Base-by-base conservation (phyloP, 2,329 filamentous ascomycete species). In the Aspergillus flavus region DNA sequence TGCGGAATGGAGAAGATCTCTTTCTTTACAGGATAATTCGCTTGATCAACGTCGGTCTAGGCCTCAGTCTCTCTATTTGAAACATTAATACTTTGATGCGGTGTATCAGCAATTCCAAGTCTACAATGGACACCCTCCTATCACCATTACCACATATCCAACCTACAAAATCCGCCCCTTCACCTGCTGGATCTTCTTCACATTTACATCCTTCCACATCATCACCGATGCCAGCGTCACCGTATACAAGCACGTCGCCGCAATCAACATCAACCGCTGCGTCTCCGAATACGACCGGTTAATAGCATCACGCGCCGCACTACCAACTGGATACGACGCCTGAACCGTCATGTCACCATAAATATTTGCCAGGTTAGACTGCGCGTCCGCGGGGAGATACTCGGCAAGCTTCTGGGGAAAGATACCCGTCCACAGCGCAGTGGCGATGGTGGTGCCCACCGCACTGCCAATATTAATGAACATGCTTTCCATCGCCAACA, bases 341-440 rank as follows among this genome's bases (percentile, higher is more conserved):
- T 61, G 75, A 11, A 66, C 65, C 4, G 58, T 32, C 41, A 72
- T 71, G 6, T 71, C 72, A 11, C 68, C 68, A 54, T 69, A 74
- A n/a, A 78, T 71, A 7, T 58, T 53, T 1, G 59, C 58, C 30
- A 61, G 61, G 19, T 69, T 61, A 9, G 65, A 65, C 53, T 72
- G 70, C 0, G 61, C 43, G 12, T 66, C 58, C 1, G 62, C 71
- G 1, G 86, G 85, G 0, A 88, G 76, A 61, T 82, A 77, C 39
- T 73, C 69, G 39, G 66, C 66, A 14, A 89, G 79, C 0, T 80
- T 79, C 4, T 76, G 69, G 10, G 80, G 80, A 74, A 90, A 86
- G 0, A 84, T 83, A 63, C 83, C 82, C 1, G 83, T 86, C 85
- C 87, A 91, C 68, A 91, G 87, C 39, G 70, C 68, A 9, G 71